Base-by-base conservation (phyloP, 768 basidiomycete genomes). In the Gymnopilus junonius region DNA sequence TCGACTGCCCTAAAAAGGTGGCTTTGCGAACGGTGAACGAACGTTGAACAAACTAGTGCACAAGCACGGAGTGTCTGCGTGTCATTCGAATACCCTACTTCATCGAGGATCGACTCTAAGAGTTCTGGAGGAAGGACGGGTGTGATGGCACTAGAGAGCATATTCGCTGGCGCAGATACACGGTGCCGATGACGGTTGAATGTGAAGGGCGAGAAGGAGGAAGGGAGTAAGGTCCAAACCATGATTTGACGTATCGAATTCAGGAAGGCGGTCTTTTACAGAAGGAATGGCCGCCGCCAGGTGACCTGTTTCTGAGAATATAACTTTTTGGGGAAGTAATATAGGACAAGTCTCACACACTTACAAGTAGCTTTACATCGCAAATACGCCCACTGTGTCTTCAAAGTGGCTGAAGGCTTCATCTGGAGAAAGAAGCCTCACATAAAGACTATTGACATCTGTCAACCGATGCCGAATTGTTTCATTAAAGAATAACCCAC, bases 61-160 rank as follows among this genome's bases (percentile, higher is more conserved):
- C 68, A 71, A 10, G 65, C 34, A 14, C 60, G 61, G 31, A 71
- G 67, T 3, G 70, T 63, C 20, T 43, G 29, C 2, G 39, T 54
- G 46, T 69, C 67, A 12, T 57, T 31, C n/a, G 61, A 45, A 11
- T 25, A 43, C 8, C 67, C 70, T 5, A 71, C 55, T 54, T 71
- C 65, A 43, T 67, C 66, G 55, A 71, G 64, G 34, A 71, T 71
- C 21, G 62, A 31, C 40, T 71, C 68, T 21, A 71, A 46, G 25
- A 71, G 65, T 50, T 71, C 70, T 11, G 59, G 57, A 0, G 70
- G 70, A 3, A 71, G 56, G n/a, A 51, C 27, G 39, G 61, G 50
- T 15, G 55, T 37, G 2, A 61, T 4, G 58, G 60, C 62, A 40
- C 12, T 31, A 20, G 53, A 35, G 15, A 37, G 11, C 7, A 55